A percentile compares a stretch with the other conserved stretches of the same genome.
Conservation (phyloP, 805 yeast species). For the Middelhovenomyces tepae region DNA sequence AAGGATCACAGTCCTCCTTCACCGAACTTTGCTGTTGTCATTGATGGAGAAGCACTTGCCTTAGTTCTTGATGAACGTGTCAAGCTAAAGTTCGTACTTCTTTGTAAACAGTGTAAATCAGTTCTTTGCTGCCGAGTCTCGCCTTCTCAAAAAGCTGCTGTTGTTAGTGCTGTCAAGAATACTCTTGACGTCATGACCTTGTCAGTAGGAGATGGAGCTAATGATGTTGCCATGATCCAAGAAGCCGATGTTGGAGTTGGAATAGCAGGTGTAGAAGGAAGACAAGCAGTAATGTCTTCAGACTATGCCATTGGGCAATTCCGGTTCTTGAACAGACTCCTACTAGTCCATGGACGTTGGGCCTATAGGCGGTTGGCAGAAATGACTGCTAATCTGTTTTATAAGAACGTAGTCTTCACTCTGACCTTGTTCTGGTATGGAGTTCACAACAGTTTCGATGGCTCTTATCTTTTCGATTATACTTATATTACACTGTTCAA, state of each 20-base stretch:
- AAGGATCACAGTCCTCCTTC: slow-evolving; percentile 58
- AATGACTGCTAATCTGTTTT: slow-evolving; percentile 75
- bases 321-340: slow-evolving; percentile 53
- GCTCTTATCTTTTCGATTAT: slow-evolving; percentile 68
- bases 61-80: slow-evolving; percentile 39
- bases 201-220: slow-evolving; percentile 82
- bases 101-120: slow-evolving; percentile 70
- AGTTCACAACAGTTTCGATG: slow-evolving; percentile 59
- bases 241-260: slow-evolving; percentile 81
- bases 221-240: slow-evolving; percentile 84
- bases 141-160: slow-evolving; percentile 75
- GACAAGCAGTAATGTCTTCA: slow-evolving; percentile 82
- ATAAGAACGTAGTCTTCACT: slow-evolving; percentile 68
- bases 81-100: slow-evolving; percentile 49
- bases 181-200: slow-evolving; percentile 66
- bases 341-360: slow-evolving; percentile 78
- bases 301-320: slow-evolving; percentile 81
- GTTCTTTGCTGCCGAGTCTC: slow-evolving; percentile 81
- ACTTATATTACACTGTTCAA: slow-evolving; percentile 74
- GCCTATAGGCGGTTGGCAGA: slow-evolving; percentile 66
- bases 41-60: slow-evolving; percentile 65
- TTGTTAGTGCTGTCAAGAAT: slow-evolving; percentile 59
- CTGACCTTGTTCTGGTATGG: slow-evolving; percentile 75
- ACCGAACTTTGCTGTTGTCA: slow-evolving; percentile 50
- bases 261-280: slow-evolving; percentile 81